A percentile compares a stretch with the other conserved stretches of the same genome.
Conservation (phyloP, 1,139 yeast genomes). For the Taphrina flavorubra region DNA sequence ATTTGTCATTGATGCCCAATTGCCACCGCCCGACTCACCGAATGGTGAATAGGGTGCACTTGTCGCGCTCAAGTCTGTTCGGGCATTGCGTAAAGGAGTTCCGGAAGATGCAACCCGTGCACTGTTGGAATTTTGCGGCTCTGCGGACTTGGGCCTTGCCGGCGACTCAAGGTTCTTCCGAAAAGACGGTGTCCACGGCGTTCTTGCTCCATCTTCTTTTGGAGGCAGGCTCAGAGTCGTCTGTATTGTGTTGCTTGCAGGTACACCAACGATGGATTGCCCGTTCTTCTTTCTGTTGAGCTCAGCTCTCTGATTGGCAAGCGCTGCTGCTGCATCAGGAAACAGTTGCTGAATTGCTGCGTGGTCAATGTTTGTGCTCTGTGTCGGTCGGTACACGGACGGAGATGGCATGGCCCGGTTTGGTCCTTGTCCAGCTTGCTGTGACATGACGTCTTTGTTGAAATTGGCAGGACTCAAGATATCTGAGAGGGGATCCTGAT, state of each 20-base stretch:
- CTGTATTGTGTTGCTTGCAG: slow-evolving; percentile 3
- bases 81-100: slow-evolving; percentile 32
- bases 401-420: slow-evolving; percentile 27
- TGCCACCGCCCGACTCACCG: slow-evolving; percentile 42
- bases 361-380: slow-evolving; percentile 9
- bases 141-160: slow-evolving; percentile 33
- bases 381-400: slow-evolving; percentile 9
- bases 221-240: slow-evolving; percentile 22
- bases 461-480: slow-evolving; percentile 49
- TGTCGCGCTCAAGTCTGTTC: slow-evolving; percentile 30
- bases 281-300: slow-evolving; percentile 32
- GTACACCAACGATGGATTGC: slow-evolving; percentile 14
- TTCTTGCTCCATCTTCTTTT: slow-evolving; percentile 32
- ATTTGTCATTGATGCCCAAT: slow-evolving; percentile 47
- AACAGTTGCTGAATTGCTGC: slow-evolving; percentile 38
- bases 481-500: slow-evolving; percentile 49
- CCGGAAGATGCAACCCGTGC: slow-evolving; percentile 27
- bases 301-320: slow-evolving; percentile 42
- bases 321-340: slow-evolving; percentile 43
- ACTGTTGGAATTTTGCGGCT: slow-evolving; percentile 26
- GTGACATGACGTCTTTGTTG: slow-evolving; percentile 41
- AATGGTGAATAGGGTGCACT: slow-evolving; percentile 43
- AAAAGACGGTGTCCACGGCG: slow-evolving; percentile 39
- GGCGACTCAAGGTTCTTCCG: slow-evolving; percentile 26
- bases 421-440: slow-evolving; percentile 7